Base-by-base conservation (phyloP, 257 asterid species). In the Cordia subcordata region DNA sequence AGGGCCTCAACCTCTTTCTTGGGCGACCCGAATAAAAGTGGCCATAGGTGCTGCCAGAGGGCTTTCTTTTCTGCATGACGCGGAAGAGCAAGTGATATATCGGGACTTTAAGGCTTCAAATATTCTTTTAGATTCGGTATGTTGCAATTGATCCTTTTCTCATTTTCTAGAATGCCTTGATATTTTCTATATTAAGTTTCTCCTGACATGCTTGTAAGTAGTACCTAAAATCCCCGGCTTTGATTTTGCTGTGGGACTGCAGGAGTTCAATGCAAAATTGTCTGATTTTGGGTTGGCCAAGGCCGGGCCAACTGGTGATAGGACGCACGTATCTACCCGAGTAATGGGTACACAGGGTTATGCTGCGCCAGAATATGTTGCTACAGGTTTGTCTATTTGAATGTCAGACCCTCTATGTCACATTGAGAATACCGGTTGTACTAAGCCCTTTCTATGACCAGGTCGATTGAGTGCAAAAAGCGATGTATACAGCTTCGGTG, bases 341-440 rank as follows among this genome's bases (percentile, higher is more conserved):
- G 94, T 92, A 58, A 84, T 92, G 86, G 95, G 96, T 13, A 88
- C 96, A 5, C 93, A 82, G 1, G 98, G 96, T 45, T 92, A 92
- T 62, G 96, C 95, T 49, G 98, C 98, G 1, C 98, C 98, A 4
- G 98, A 92, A 72, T 92, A 92, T 54, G 95, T 92, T 0, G 93
- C 96, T 63, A 88, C 95, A 76, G 98, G 96, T 90, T 32, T 49
- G 54, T 66, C 16, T 53, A 49, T 23, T 51, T 21, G 5, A 9
- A 44, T 45, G 12, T 15, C 12, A 27, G 37, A 13, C 37, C 47
- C 23, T 17, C 16, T 57, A 16, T 14, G 37, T 22, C 9, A 40
- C 46, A 22, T 16, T 15, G 16, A 19, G 55, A 12, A 60, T 52
- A 13, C 13, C 33, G 18, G 45, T 49, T 16, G 9, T 20, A 13